Conservation (phyloP, 768 basidiomycete genomes). For the Gautieria morchelliformis region DNA sequence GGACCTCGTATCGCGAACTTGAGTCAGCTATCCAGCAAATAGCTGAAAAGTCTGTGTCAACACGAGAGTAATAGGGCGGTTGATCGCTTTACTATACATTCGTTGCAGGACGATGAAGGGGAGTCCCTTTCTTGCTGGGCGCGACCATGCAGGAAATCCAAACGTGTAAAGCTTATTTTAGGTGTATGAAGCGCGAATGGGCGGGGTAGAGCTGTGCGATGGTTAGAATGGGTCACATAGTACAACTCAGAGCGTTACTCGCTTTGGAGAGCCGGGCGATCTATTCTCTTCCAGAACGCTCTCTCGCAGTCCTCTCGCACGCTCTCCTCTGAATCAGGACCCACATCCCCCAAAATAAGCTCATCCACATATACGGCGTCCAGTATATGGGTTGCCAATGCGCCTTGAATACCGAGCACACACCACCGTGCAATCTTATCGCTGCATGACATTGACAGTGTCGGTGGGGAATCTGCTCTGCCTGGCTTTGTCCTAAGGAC, state of each 20-base stretch:
- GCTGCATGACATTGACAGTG: slow-evolving; percentile 84
- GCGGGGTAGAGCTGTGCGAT: slow-evolving; percentile 31
- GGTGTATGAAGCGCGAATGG: slow-evolving; percentile 45
- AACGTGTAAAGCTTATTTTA: slow-evolving; percentile 44
- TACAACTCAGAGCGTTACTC: neutral
- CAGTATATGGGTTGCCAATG: slow-evolving; percentile 48
- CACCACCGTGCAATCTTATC: slow-evolving; percentile 91
- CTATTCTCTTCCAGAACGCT: slow-evolving; percentile 55
- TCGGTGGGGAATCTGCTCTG: slow-evolving; percentile 77
- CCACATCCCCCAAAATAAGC: slow-evolving; percentile 70
- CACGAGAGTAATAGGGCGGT: neutral
- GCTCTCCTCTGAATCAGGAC: slow-evolving; percentile 23
- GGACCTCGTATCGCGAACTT: slow-evolving; percentile 39
- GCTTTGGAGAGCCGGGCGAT: slow-evolving; percentile 28
- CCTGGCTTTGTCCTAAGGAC: slow-evolving; percentile 91
- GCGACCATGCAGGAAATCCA: slow-evolving; percentile 52
- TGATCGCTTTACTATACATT: slow-evolving; percentile 37
- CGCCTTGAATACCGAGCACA: slow-evolving; percentile 78
- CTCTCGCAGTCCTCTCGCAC: slow-evolving; percentile 57
- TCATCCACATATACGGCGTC: slow-evolving; percentile 53
- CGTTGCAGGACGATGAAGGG: slow-evolving; percentile 47
- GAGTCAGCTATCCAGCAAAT: slow-evolving; percentile 61
- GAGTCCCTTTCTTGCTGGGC: slow-evolving; percentile 9
- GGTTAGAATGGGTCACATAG: neutral
- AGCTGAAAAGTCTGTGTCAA: slow-evolving; percentile 30